These are phyloP conservation scores for Mallotus repandus DNA, from an alignment of 441 rosid genomes.

Conservation along the genomic window DNA sequence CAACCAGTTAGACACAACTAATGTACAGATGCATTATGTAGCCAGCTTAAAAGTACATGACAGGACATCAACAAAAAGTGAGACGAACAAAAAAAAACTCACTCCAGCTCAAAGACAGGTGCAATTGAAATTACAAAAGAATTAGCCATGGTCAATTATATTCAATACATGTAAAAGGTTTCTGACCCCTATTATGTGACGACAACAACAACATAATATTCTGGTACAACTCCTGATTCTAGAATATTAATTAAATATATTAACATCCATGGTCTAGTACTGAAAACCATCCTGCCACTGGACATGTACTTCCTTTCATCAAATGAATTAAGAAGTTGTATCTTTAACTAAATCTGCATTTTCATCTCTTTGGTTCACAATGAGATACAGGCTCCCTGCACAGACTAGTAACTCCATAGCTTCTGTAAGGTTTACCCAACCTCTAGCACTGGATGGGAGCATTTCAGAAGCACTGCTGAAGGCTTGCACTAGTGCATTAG, in stretches of 20 bases:
- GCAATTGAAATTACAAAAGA: neutral
- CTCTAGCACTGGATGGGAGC: neutral
- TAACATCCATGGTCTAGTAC: neutral
- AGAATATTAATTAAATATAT: too few species aligned
- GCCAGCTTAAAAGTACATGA: neutral
- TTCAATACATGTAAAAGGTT: neutral
- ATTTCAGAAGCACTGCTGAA: neutral
- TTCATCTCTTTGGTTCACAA: too few species aligned
- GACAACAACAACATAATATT: neutral
- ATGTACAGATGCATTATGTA: too few species aligned
- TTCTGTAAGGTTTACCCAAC: conserved; percentile 1
- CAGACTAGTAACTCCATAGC: neutral
- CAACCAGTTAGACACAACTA: neutral
- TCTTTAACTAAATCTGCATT: too few species aligned
- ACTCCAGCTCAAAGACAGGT: neutral
- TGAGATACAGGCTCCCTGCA: neutral
- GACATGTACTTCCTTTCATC: too few species aligned
- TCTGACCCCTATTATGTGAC: neutral
- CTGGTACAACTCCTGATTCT: neutral
- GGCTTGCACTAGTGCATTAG: neutral
- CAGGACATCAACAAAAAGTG: neutral
- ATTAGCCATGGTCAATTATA: too few species aligned
- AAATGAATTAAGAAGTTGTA: too few species aligned
- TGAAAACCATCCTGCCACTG: neutral
- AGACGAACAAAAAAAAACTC: neutral